phyloP scores from a whole-genome alignment of 2,329 filamentous ascomycete genomes.

The Hypoxylon sp. region DNA sequence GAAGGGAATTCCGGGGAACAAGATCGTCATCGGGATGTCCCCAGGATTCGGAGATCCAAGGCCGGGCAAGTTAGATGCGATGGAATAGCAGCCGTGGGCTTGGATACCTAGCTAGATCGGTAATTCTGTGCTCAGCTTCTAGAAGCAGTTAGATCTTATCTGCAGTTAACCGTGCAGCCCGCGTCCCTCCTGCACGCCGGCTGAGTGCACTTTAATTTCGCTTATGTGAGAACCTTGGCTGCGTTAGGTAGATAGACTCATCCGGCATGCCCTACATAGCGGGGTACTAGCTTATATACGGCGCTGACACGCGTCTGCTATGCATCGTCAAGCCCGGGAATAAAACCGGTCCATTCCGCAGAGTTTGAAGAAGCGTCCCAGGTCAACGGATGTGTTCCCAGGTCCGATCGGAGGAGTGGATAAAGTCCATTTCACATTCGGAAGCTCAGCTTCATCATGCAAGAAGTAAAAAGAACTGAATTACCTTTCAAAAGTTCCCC shows the following conservation, averaged over 20 bases:
- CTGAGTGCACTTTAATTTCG: background rate
- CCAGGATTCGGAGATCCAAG: slow-evolving; percentile 10
- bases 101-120: too few relatives aligned
- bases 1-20: slow-evolving; percentile 6
- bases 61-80: background rate
- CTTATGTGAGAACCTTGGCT: background rate
- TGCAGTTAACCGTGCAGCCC: too few relatives aligned
- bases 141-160: slow-evolving; percentile 1
- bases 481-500: background rate
- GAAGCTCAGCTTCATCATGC: background rate
- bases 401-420: background rate
- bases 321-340: background rate
- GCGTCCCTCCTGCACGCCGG: background rate
- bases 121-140: background rate
- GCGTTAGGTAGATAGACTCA: background rate
- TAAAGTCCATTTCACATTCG: background rate
- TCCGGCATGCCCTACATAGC: background rate
- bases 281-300: background rate
- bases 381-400: background rate
- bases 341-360: slow-evolving; percentile 4
- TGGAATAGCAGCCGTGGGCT: background rate
- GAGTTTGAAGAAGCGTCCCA: background rate
- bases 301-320: background rate
- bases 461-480: background rate
- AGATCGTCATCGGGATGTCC: slow-evolving; percentile 7